Conservation (phyloP, 305 asterid genomes). For the Solanum hybrid region DNA sequence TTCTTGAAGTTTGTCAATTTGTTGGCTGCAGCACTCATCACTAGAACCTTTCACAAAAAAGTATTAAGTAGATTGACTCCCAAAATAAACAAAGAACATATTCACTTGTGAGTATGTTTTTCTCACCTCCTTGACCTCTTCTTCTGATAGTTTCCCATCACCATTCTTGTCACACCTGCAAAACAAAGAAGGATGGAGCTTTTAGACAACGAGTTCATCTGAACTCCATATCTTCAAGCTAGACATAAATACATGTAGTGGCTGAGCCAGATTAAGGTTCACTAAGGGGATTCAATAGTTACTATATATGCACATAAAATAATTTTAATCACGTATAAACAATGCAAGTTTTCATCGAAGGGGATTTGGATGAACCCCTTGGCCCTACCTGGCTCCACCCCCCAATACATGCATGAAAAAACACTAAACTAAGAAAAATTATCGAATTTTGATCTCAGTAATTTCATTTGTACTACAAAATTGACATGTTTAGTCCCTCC, state of each 20-base stretch:
- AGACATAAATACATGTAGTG: background rate
- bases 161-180: slow-evolving; percentile 98
- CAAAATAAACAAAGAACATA: background rate
- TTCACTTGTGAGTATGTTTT: background rate
- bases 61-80: background rate
- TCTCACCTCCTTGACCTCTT: slow-evolving; percentile 84
- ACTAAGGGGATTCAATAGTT: background rate
- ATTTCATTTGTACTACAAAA: background rate
- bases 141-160: slow-evolving; percentile 85
- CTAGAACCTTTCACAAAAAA: slow-evolving; percentile 54
- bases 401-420: background rate
- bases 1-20: slow-evolving; percentile 66
- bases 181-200: background rate
- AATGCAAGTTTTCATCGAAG: background rate
- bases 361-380: background rate
- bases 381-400: background rate
- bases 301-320: background rate
- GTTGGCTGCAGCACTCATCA: slow-evolving; percentile 90
- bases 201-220: background rate
- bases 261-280: background rate
- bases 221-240: background rate
- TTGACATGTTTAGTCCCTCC: background rate
- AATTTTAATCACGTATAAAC: background rate
- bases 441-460: background rate
- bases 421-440: background rate